Conservation (phyloP, 768 basidiomycete species). For the Pleurotus sapidus region DNA sequence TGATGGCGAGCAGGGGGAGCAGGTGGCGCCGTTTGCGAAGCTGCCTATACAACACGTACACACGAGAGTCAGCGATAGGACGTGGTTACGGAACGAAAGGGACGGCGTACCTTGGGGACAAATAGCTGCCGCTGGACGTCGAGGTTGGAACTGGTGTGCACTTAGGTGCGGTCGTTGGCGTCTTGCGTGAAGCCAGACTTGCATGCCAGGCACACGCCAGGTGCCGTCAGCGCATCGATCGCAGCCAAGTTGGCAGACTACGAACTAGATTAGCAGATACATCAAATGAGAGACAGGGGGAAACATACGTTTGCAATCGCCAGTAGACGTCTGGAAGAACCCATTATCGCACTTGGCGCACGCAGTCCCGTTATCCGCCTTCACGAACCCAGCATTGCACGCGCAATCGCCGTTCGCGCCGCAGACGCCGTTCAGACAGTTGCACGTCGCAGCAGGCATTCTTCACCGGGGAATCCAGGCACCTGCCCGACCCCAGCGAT, state of each 20-base stretch:
- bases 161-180: conserved; percentile 56
- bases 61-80: background rate
- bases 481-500: conserved; percentile 71
- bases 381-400: conserved; percentile 60
- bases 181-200: conserved; percentile 63
- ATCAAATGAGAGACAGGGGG: no score
- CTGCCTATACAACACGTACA: background rate
- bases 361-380: conserved; percentile 58
- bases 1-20: conserved; percentile 54
- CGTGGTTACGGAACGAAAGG: no score
- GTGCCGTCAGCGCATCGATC: conserved; percentile 57
- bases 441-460: conserved; percentile 62
- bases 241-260: conserved; percentile 68
- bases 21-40: conserved; percentile 52
- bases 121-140: conserved; percentile 46
- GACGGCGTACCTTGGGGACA: conserved; percentile 57
- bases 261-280: no score
- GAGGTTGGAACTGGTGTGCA: conserved; percentile 54
- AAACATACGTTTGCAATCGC: conserved; percentile 63
- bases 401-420: conserved; percentile 61
- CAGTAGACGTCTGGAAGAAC: conserved; percentile 56
- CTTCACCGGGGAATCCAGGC: conserved; percentile 45
- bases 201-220: conserved; percentile 72
- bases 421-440: conserved; percentile 80
- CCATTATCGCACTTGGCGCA: conserved; percentile 64